phyloP scores from a whole-genome alignment of 2,329 filamentous ascomycete species.

The Alternaria metachromatica region DNA sequence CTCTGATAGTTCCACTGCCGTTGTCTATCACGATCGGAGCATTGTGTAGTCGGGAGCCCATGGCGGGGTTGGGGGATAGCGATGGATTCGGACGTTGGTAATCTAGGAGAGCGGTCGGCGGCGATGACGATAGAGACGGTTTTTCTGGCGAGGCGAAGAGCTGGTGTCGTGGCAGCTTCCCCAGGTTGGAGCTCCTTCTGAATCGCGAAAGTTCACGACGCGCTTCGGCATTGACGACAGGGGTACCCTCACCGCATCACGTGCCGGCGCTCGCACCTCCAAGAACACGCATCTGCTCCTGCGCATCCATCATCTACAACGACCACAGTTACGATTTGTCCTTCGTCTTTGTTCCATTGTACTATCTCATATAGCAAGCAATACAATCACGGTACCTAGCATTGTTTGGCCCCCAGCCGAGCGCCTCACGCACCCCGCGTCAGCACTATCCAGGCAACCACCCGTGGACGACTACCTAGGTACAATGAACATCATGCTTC shows the following conservation, averaged over 20 bases:
- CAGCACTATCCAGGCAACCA: not conserved
- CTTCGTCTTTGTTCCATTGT: not conserved
- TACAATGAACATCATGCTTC: not conserved
- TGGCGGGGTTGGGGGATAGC: slow-evolving; percentile 40
- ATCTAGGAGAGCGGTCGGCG: not conserved
- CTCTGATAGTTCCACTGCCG: slow-evolving; percentile 95
- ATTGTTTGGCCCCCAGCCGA: not conserved
- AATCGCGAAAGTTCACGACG: slow-evolving; percentile 43
- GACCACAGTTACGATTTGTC: not conserved
- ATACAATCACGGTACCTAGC: not conserved
- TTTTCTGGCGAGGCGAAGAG: not conserved
- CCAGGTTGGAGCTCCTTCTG: slow-evolving; percentile 26
- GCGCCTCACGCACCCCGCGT: not conserved
- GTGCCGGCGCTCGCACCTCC: slow-evolving; percentile 19
- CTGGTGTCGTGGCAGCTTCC: slow-evolving; percentile 30
- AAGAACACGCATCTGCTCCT: not conserved
- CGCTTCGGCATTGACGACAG: slow-evolving; percentile 33
- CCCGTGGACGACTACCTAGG: not conserved
- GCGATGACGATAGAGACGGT: not conserved
- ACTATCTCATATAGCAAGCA: not conserved
- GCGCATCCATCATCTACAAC: not conserved
- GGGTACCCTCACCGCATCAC: slow-evolving; percentile 36
- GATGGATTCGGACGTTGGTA: not conserved
- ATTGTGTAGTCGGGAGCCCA: slow-evolving; percentile 85
- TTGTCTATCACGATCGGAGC: slow-evolving; percentile 99